Evolutionary conservation across 176 grass and related monocot genomes (phyloP).

Genomic region (Rhynchospora breviuscula): DNA sequence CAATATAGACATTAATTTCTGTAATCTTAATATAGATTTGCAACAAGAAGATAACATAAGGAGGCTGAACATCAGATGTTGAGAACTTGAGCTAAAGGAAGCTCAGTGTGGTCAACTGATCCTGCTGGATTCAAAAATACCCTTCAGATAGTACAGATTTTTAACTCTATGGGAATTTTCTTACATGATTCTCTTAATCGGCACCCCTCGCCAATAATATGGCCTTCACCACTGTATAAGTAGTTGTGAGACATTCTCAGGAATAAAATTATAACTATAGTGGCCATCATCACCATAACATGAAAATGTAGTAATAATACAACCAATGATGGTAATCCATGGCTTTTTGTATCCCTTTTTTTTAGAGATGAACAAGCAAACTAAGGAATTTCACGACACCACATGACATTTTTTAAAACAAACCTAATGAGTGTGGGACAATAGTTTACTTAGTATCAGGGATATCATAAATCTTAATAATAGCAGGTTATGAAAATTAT

Average conservation of each 20-base stretch:
- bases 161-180: no score
- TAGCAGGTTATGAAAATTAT: background rate
- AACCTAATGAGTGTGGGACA: background rate
- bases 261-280: background rate
- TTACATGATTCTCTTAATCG: no score
- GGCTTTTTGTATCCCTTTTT: background rate
- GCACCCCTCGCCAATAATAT: no score
- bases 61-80: background rate
- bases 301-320: background rate
- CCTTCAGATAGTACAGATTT: no score
- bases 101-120: no score
- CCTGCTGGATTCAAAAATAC: no score
- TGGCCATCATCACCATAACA: background rate
- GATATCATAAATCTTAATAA: background rate
- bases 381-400: background rate
- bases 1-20: background rate
- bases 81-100: no score
- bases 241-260: background rate
- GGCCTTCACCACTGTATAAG: no score
- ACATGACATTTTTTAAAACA: background rate
- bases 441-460: no score
- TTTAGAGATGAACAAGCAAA: background rate
- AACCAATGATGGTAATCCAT: background rate
- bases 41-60: background rate
- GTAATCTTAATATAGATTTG: background rate